Conservation (phyloP, 1,284 basidiomycete genomes). For the Wolfiporia cocos region DNA sequence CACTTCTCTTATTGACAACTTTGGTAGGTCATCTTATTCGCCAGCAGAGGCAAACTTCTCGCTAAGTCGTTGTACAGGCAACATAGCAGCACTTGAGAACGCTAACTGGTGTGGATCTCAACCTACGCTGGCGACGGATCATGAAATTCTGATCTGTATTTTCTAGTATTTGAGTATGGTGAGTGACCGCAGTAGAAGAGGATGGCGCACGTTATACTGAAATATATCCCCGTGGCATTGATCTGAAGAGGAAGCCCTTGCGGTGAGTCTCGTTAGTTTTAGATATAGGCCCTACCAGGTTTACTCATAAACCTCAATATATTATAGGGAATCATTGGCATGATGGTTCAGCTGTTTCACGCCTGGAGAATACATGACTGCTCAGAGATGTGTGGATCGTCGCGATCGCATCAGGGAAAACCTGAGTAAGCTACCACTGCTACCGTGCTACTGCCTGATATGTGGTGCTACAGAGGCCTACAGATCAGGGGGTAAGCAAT, state of each 20-base stretch:
- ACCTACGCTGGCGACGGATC: background rate
- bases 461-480: no score
- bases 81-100: constrained; percentile 14
- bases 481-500: no score
- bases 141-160: background rate
- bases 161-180: constrained; percentile 29
- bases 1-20: constrained; percentile 6
- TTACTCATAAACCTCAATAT: constrained; percentile 17
- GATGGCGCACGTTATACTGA: no score
- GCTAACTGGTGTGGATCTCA: constrained; percentile 28
- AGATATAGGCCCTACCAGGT: background rate
- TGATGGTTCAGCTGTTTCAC: constrained; percentile 30
- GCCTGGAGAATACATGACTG: constrained; percentile 28
- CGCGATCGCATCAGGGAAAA: no score
- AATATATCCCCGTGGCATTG: constrained; percentile 2
- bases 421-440: no score
- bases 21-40: background rate
- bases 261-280: background rate
- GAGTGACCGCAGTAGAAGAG: constrained; percentile 5
- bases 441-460: no score
- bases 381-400: constrained; percentile 4
- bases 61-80: background rate
- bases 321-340: constrained; percentile 26
- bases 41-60: background rate
- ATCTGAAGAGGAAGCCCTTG: background rate